Conservation (phyloP, 441 rosid species). For the Dalechampia spathulata region DNA sequence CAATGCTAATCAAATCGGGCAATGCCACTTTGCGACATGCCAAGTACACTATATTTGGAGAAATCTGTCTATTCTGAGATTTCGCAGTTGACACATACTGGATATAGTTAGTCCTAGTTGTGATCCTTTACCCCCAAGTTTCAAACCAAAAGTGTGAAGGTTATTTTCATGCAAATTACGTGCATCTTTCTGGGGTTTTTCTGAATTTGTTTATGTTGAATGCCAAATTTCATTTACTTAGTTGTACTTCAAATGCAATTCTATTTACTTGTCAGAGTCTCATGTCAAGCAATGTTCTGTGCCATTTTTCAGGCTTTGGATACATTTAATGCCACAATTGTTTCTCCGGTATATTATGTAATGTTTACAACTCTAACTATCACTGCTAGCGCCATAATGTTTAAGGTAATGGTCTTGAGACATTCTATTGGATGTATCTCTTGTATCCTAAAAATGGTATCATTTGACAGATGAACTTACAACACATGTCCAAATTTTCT, state of each 20-base stretch:
- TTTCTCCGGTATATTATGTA: slow-evolving; percentile 86
- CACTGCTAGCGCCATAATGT: slow-evolving; percentile 90
- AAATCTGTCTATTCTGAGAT: neutral
- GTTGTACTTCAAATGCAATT: neutral
- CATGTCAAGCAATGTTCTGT: neutral
- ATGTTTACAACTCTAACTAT: slow-evolving; percentile 85
- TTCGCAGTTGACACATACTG: neutral
- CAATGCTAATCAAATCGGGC: neutral
- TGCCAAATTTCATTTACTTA: neutral
- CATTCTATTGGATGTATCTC: slow-evolving; percentile 7
- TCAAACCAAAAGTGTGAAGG: neutral
- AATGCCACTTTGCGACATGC: neutral
- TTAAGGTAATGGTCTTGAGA: slow-evolving; percentile 45
- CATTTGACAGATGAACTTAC: slow-evolving; percentile 1
- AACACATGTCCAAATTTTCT: slow-evolving; percentile 2
- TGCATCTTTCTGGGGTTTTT: no score
- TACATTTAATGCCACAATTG: slow-evolving; percentile 70
- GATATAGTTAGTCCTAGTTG: neutral
- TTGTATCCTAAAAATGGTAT: neutral
- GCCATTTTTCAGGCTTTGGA: slow-evolving; percentile 56
- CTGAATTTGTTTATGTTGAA: neutral
- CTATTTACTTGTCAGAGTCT: neutral
- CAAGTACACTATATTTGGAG: neutral
- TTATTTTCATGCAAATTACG: no score
- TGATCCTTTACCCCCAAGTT: neutral